Evolutionary conservation across 345 rosid genomes (phyloP).

Genomic region (Durio zibethinus): DNA sequence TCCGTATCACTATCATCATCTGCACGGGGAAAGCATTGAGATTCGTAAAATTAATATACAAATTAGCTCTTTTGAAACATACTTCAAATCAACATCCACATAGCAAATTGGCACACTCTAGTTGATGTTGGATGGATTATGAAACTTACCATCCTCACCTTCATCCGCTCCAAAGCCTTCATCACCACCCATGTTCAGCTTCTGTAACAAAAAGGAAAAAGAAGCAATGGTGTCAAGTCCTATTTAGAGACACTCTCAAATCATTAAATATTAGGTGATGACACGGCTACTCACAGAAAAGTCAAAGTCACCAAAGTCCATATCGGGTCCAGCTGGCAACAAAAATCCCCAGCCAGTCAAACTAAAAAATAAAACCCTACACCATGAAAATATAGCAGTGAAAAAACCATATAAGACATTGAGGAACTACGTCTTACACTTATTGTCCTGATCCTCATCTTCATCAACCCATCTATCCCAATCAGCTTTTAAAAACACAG

Average conservation of each 20-base stretch:
- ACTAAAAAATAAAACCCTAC: neutral
- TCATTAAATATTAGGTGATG: neutral
- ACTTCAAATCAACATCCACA: neutral
- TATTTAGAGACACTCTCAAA: neutral
- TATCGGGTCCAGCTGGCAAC: slow-evolving; percentile 23
- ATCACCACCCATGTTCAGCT: slow-evolving; percentile 24
- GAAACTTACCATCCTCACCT: slow-evolving; percentile 29
- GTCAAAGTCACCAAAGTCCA: slow-evolving; percentile 42
- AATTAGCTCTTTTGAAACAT: neutral
- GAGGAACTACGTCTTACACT: slow-evolving; percentile 15
- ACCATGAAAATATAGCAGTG: neutral
- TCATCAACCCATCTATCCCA: slow-evolving; percentile 69
- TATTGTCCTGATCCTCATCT: slow-evolving; percentile 34
- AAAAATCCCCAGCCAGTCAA: slow-evolving; percentile 11
- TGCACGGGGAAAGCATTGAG: slow-evolving; percentile 10
- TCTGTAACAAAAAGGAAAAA: slow-evolving; percentile 15
- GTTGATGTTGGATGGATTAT: neutral
- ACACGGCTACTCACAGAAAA: slow-evolving; percentile 33
- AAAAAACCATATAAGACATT: neutral
- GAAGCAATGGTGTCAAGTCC: neutral
- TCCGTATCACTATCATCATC: slow-evolving; percentile 36
- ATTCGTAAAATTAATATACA: neutral
- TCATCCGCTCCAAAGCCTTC: slow-evolving; percentile 19
- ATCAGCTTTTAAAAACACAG: slow-evolving; percentile 49
- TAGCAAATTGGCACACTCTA: neutral